Evolutionary conservation across 352 stramenopile species (phyloP).

Genomic region (Pythium monospermum): DNA sequence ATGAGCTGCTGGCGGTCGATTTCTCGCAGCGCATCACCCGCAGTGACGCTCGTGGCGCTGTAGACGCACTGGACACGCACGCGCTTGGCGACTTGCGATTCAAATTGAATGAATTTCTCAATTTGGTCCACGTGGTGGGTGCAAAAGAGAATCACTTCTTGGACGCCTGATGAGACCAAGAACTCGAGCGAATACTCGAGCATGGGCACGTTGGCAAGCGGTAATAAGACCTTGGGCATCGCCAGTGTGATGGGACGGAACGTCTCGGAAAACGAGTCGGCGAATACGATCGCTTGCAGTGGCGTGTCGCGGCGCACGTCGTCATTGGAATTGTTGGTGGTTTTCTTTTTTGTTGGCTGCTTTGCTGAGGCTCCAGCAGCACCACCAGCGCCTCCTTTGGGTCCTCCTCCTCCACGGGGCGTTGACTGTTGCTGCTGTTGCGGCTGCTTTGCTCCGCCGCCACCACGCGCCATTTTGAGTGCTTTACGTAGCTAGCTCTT

Average conservation of each 20-base stretch:
- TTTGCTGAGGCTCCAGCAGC: background rate
- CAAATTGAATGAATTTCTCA: constrained; percentile 71
- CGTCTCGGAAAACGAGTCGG: constrained; percentile 92
- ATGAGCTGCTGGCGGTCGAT: constrained; percentile 93
- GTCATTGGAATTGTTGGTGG: constrained; percentile 25
- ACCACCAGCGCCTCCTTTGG: background rate
- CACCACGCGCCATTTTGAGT: background rate
- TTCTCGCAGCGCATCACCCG: constrained; percentile 94
- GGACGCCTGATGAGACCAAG: constrained; percentile 89
- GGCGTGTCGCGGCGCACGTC: constrained; percentile 89
- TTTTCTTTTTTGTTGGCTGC: constrained; percentile 15
- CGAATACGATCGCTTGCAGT: constrained; percentile 96
- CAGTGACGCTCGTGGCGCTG: constrained; percentile 83
- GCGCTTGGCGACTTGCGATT: constrained; percentile 50
- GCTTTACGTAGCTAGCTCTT: background rate
- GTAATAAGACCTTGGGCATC: constrained; percentile 92
- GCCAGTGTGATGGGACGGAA: constrained; percentile 91
- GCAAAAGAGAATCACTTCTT: constrained; percentile 96
- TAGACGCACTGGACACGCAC: constrained; percentile 66
- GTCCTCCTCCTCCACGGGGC: too few relatives aligned
- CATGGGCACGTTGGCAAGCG: constrained; percentile 95
- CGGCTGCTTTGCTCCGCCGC: too few relatives aligned
- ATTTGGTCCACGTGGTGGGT: constrained; percentile 83
- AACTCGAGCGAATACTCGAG: constrained; percentile 98
- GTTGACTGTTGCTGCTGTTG: too few relatives aligned